These are phyloP conservation scores for Pythium aquatile DNA, from an alignment of 352 stramenopile genomes.

Conservation along the genomic window DNA sequence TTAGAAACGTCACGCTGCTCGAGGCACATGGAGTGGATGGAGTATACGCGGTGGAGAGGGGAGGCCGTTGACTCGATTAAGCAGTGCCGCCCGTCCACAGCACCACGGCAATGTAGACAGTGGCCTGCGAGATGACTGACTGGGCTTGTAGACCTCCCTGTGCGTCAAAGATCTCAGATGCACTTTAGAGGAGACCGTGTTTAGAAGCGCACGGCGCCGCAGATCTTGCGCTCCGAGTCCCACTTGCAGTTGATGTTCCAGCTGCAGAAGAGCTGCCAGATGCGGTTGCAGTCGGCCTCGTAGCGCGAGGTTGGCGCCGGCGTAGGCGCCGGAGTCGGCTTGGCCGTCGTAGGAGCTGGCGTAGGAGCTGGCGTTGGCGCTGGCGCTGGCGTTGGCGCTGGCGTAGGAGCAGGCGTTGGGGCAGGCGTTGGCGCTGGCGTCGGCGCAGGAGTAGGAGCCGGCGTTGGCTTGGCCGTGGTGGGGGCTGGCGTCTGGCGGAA, in stretches of 20 bases:
- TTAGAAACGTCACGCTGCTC: not conserved
- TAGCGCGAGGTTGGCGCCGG: not conserved
- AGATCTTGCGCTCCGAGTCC: constrained; percentile 1
- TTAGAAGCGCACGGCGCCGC: not conserved
- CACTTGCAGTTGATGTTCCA: constrained; percentile 5
- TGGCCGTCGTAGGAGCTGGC: not conserved
- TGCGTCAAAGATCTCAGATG: no score
- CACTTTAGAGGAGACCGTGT: not conserved
- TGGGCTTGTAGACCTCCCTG: no score
- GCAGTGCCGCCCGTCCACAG: no score
- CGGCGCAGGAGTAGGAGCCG: not conserved
- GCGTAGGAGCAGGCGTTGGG: not conserved
- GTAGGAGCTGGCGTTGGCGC: not conserved
- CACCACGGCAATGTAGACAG: no score
- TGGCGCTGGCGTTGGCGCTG: not conserved
- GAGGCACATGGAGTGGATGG: no score
- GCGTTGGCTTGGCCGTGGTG: not conserved
- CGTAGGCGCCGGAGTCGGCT: not conserved
- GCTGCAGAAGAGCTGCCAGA: constrained; percentile 2
- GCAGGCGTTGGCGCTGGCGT: not conserved
- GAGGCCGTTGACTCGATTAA: no score
- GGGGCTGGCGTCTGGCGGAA: not conserved
- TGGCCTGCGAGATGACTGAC: no score
- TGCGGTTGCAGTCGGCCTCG: constrained; percentile 1
- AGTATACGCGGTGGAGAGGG: no score